A percentile compares a stretch with the other conserved stretches of the same genome.
Conservation (phyloP, 768 basidiomycete genomes). For the Russula earlei region DNA sequence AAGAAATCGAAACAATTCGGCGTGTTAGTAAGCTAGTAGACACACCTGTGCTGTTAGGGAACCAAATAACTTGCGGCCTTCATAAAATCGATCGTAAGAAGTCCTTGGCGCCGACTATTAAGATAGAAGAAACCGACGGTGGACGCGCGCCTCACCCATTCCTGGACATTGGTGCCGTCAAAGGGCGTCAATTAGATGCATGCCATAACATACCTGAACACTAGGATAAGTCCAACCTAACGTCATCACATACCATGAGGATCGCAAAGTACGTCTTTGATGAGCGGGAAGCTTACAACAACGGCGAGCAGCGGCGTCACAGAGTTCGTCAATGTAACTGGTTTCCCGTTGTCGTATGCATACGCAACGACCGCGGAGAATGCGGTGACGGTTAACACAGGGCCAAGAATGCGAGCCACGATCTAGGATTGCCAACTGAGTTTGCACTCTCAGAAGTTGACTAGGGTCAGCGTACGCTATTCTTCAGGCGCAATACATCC, state of each 20-base stretch:
- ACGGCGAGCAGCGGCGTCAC: slow-evolving; percentile 84
- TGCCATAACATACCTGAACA: slow-evolving; percentile 63
- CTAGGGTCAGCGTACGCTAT: slow-evolving; percentile 47
- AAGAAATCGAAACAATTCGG: slow-evolving; percentile 1
- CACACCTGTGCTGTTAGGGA: slow-evolving; percentile 53
- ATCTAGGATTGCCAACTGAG: slow-evolving; percentile 37
- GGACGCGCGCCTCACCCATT: slow-evolving; percentile 41
- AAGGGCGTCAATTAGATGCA: not conserved
- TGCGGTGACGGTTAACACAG: slow-evolving; percentile 74
- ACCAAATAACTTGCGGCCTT: slow-evolving; percentile 81
- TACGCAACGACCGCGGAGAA: slow-evolving; percentile 59
- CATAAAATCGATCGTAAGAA: slow-evolving; percentile 81
- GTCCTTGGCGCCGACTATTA: slow-evolving; percentile 37
- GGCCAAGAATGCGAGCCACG: slow-evolving; percentile 62
- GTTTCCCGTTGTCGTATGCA: slow-evolving; percentile 45
- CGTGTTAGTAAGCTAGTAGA: not conserved
- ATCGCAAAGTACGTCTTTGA: not conserved
- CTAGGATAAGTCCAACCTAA: slow-evolving; percentile 81
- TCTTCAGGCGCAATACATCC: slow-evolving; percentile 76
- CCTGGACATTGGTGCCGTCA: slow-evolving; percentile 28
- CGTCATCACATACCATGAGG: not conserved
- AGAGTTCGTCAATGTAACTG: slow-evolving; percentile 64
- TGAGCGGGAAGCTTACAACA: slow-evolving; percentile 46
- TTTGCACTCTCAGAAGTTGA: not conserved
- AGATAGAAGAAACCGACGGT: not conserved